phyloP scores from a whole-genome alignment of 1,284 basidiomycete species.

The Kwoniella shivajii region DNA sequence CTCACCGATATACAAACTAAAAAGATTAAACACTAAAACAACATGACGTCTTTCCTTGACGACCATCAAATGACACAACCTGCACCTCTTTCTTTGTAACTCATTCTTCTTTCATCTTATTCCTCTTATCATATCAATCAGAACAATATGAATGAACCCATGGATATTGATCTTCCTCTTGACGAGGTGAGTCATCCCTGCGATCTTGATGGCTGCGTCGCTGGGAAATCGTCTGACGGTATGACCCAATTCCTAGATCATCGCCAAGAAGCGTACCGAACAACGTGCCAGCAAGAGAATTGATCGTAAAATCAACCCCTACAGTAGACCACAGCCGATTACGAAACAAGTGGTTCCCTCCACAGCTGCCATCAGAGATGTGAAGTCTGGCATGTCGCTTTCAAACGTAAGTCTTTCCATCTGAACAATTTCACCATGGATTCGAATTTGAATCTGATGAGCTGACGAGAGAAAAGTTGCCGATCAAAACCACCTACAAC shows the following conservation, averaged over 20 bases:
- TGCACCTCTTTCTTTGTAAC: no score
- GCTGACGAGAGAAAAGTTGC: background rate
- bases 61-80: no score
- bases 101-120: background rate
- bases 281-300: background rate
- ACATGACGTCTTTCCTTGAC: no score
- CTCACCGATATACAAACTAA: no score
- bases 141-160: slow-evolving; percentile 9
- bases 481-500: background rate
- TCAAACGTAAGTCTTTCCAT: no score
- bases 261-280: slow-evolving; percentile 3
- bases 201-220: no score
- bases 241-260: background rate
- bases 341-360: no score
- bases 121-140: background rate
- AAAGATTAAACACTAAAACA: no score
- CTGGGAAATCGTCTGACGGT: no score
- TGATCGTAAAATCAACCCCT: background rate
- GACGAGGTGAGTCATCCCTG: slow-evolving; percentile 4
- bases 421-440: no score
- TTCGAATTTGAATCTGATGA: background rate
- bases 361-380: no score
- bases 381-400: no score
- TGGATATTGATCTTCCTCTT: slow-evolving; percentile 17
- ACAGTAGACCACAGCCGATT: background rate